These are phyloP conservation scores for Agrocybe praecox DNA, from an alignment of 768 basidiomycete species.

Conservation along the genomic window DNA sequence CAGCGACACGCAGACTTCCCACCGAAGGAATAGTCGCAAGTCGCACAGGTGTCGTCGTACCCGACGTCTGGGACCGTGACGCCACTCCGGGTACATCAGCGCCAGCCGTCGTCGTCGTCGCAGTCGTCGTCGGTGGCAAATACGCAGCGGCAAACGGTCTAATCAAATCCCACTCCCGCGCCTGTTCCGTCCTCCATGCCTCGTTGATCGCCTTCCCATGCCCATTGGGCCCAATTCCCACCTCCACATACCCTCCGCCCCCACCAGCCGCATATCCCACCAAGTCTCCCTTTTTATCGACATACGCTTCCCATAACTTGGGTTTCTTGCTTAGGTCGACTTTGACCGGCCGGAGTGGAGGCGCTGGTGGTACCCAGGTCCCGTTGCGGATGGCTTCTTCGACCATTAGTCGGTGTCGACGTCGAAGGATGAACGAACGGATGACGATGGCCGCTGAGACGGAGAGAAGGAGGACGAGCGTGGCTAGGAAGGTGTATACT, in stretches of 20 bases:
- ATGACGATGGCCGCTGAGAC: conserved; percentile 70
- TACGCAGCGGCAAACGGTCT: conserved; percentile 34
- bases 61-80: not conserved
- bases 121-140: conserved; percentile 10
- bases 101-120: not conserved
- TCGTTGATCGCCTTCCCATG: conserved; percentile 13
- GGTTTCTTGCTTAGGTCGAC: conserved; percentile 51
- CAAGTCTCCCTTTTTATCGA: conserved; percentile 25
- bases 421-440: conserved; percentile 64
- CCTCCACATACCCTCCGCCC: conserved; percentile 1
- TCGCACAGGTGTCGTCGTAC: not conserved
- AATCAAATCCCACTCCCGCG: conserved; percentile 34
- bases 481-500: conserved; percentile 61
- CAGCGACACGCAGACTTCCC: conserved; percentile 4
- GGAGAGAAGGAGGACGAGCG: conserved; percentile 65
- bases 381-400: conserved; percentile 69
- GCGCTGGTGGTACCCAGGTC: conserved; percentile 52
- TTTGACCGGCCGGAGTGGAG: conserved; percentile 19
- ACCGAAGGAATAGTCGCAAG: conserved; percentile 5
- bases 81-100: not conserved
- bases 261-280: conserved; percentile 3
- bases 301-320: conserved; percentile 46
- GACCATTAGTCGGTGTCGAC: conserved; percentile 58
- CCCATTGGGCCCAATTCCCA: not conserved
- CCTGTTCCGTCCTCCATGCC: conserved; percentile 15